Percentiles rank a stretch among this genome's conserved stretches.
Conservation (phyloP, 2,329 filamentous ascomycete species). For the Trichothecium sympodiale region DNA sequence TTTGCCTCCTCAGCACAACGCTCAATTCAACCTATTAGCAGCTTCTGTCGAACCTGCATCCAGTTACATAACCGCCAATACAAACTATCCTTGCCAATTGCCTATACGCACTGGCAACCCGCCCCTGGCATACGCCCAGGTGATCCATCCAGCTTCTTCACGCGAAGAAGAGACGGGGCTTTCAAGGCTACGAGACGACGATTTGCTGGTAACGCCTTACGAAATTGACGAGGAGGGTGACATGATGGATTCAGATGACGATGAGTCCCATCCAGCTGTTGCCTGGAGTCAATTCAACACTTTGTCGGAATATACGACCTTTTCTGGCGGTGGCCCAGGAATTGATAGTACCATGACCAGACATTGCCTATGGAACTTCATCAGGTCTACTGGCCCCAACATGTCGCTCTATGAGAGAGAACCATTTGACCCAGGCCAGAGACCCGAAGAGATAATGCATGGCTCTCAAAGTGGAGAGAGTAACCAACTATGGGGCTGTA, state of each 20-base stretch:
- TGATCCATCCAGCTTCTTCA: too few relatives aligned
- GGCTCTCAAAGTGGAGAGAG: conserved; percentile 50
- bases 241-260: conserved; percentile 51
- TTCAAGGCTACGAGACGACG: too few relatives aligned
- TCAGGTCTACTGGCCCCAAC: conserved; percentile 75
- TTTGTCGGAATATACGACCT: conserved; percentile 56
- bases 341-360: conserved; percentile 69
- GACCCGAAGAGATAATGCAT: conserved; percentile 30
- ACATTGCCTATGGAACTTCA: conserved; percentile 78
- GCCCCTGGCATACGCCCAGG: too few relatives aligned
- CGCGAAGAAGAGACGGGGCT: too few relatives aligned
- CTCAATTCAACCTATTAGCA: too few relatives aligned
- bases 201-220: too few relatives aligned
- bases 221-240: conserved; percentile 46
- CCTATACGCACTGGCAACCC: too few relatives aligned
- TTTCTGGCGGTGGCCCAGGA: conserved; percentile 46
- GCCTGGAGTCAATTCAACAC: conserved; percentile 30
- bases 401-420: conserved; percentile 83
- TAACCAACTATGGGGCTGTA: conserved; percentile 55
- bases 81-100: too few relatives aligned
- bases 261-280: conserved; percentile 27
- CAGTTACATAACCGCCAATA: too few relatives aligned
- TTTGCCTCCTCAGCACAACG: too few relatives aligned
- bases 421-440: conserved; percentile 57
- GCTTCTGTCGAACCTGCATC: too few relatives aligned